Evolutionary conservation across 768 basidiomycete genomes (phyloP), one percentile per base, ranked within the genome.

Genomic region (Rhizopogon rudus): DNA sequence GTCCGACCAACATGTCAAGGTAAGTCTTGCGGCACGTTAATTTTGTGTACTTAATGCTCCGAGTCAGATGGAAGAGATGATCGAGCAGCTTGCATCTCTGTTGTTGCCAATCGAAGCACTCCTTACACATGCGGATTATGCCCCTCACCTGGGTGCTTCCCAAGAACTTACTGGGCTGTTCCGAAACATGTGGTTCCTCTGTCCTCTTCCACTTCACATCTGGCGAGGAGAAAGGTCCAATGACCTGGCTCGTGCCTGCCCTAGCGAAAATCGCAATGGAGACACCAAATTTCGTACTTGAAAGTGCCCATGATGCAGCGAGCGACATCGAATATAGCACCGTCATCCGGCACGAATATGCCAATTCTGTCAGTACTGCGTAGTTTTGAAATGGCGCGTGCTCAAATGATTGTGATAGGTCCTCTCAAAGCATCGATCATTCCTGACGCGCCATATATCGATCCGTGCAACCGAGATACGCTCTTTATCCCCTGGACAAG

Each of bases 301-400:
- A 97, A 67, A 84, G 83, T 56, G 81, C 89, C 0, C 83, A 84
- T 52, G 94, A 96, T 65, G 86, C 85, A 16, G 86, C 86, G 16
- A 92, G 89, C 61, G 93, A 94, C 57, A 77, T 98, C 22, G 94
- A 96, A 68, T 97, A 95, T 66, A 95, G 93, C 65, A 87, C 93
- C 4, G 87, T 94, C 29, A 81, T 98, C 49, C 78, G 94, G n/a
- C 87, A 88, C 62, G 93, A 95, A 63, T 95, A 88, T 62, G 84
- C 85, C 0, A 78, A 84, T 58, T 86, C 81, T 37, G 92, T 91
- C 62, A 61, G 83, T 60, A 20, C 52, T 53, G 28, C 40, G 50
- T 43, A 44, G 22, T 9, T 40, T 16, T 39, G 33, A 51, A 12
- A 17, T 12, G 17, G n/a, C 51, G 44, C 35, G 45, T 58, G 43